phyloP scores from a whole-genome alignment of 345 rosid genomes.

The Acer negundo region DNA sequence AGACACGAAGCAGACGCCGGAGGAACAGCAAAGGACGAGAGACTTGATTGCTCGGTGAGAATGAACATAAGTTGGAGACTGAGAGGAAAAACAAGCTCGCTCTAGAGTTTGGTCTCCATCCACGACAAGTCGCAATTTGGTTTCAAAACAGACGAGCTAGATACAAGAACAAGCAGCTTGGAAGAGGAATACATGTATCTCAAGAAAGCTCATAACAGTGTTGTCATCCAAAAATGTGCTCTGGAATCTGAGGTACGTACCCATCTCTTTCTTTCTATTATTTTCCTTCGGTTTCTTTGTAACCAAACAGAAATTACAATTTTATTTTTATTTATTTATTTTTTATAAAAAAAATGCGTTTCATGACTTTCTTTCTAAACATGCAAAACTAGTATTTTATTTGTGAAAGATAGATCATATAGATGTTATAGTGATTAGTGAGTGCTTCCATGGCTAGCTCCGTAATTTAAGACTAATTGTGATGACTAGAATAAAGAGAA shows the following conservation, averaged over 20 bases:
- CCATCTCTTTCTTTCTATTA: not conserved
- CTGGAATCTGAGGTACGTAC: conserved; percentile 86
- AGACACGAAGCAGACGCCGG: conserved; percentile 57
- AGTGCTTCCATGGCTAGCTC: conserved; percentile 9
- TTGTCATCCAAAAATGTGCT: conserved; percentile 54
- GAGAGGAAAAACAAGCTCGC: conserved; percentile 84
- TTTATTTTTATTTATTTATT: too few species aligned
- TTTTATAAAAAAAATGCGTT: not conserved
- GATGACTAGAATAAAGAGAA: not conserved
- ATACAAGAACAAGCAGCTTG: conserved; percentile 90
- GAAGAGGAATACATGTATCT: conserved; percentile 69
- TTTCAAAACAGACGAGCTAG: conserved; percentile 95
- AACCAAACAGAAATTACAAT: conserved; percentile 21
- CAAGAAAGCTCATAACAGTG: conserved; percentile 47
- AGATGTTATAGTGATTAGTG: not conserved
- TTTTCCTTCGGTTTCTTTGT: conserved; percentile 14
- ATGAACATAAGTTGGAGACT: conserved; percentile 82
- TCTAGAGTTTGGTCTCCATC: conserved; percentile 75
- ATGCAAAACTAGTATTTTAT: not conserved
- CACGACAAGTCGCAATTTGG: conserved; percentile 98
- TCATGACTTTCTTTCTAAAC: conserved; percentile 11
- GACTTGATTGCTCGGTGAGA: conserved; percentile 25
- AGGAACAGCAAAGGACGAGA: conserved; percentile 58
- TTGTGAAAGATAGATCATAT: not conserved
- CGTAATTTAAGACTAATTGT: conserved; percentile 22